phyloP scores from a whole-genome alignment of 1,284 basidiomycete species.

The Sporisorium sorghi region DNA sequence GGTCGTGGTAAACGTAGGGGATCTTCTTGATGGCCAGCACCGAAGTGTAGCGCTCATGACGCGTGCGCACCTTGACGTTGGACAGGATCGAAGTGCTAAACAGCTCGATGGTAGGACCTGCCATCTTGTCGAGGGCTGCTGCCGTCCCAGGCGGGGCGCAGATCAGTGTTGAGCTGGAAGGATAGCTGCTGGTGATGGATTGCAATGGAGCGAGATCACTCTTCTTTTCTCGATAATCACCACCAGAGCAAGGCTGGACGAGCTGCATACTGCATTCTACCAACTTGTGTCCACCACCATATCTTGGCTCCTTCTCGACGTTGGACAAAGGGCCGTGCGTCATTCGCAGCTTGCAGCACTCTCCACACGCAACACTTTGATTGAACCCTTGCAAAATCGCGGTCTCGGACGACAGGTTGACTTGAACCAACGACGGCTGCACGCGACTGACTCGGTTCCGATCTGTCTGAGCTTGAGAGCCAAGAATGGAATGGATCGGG shows the following conservation, averaged over 20 bases:
- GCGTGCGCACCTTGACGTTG: slow-evolving; percentile 62
- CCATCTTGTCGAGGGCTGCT: slow-evolving; percentile 23
- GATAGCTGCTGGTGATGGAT: neutral
- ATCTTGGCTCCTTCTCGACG: too few relatives aligned
- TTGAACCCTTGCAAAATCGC: slow-evolving; percentile 9
- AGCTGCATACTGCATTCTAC: neutral
- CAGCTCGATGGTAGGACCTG: slow-evolving; percentile 61
- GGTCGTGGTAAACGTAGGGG: slow-evolving; percentile 66
- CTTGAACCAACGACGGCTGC: neutral
- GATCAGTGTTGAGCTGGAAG: neutral
- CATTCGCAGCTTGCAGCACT: neutral
- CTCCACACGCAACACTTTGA: slow-evolving; percentile 12
- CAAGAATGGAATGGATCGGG: slow-evolving; percentile 31
- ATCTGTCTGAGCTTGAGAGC: neutral
- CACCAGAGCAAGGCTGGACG: neutral
- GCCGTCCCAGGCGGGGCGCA: neutral
- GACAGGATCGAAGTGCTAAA: slow-evolving; percentile 68
- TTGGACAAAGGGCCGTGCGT: slow-evolving; percentile 22
- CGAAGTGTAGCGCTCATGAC: slow-evolving; percentile 65
- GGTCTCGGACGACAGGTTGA: slow-evolving; percentile 33
- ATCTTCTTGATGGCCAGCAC: slow-evolving; percentile 65
- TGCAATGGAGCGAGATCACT: neutral
- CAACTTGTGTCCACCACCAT: neutral
- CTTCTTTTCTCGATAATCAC: neutral
- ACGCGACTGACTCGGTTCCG: slow-evolving; percentile 27